These are phyloP conservation scores for Aquilaria malaccensis DNA, from an alignment of 345 rosid genomes.

Conservation along the genomic window DNA sequence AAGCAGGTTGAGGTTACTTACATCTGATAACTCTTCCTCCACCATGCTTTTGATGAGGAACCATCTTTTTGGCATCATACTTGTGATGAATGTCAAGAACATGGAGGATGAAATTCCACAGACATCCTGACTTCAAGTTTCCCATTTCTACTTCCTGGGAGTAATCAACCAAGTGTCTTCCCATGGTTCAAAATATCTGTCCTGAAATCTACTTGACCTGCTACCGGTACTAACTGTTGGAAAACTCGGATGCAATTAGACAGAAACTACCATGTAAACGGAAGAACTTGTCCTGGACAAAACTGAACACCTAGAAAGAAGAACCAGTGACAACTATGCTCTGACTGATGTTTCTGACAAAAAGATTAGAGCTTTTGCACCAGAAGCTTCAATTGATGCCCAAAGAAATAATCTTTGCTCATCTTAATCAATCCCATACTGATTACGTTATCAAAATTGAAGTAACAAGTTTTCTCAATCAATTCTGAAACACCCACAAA, in stretches of 20 bases:
- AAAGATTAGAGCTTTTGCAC: too few relatives aligned
- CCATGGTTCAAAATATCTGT: conserved; percentile 28
- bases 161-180: conserved; percentile 29
- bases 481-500: too few relatives aligned
- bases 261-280: not conserved
- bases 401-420: too few relatives aligned
- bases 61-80: conserved; percentile 26
- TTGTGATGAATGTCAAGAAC: conserved; percentile 50
- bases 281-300: not conserved
- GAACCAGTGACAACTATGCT: not conserved
- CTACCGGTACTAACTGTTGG: not conserved
- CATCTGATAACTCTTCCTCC: conserved; percentile 30
- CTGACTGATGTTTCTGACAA: too few relatives aligned
- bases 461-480: too few relatives aligned
- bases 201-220: not conserved
- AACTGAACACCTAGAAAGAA: not conserved
- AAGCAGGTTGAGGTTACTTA: conserved; percentile 26
- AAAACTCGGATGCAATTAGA: not conserved
- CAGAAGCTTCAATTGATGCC: too few relatives aligned
- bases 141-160: conserved; percentile 26
- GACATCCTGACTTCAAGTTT: conserved; percentile 44
- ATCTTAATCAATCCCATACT: too few relatives aligned
- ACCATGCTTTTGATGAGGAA: conserved; percentile 20
- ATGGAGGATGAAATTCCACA: conserved; percentile 44
- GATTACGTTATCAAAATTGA: too few relatives aligned